Evolutionary conservation across 2,329 filamentous ascomycete genomes (phyloP), one percentile per base, ranked within the genome.

Genomic region (Cladosporium sp.): DNA sequence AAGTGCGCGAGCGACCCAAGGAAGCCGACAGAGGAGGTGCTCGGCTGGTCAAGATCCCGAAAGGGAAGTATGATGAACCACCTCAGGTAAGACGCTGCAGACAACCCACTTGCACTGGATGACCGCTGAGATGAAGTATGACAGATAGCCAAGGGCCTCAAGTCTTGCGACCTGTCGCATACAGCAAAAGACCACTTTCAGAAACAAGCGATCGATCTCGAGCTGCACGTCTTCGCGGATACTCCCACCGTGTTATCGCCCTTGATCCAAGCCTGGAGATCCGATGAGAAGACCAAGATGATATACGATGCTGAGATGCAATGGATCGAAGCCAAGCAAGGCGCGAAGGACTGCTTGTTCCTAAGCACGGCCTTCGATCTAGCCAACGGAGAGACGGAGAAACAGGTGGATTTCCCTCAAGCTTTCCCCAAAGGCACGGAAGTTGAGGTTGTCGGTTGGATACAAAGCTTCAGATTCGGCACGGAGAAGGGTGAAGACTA

Each of bases 381-480:
- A 15, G 42, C 24, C 12, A 51, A 44, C 15, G 48, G 48, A 8
- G 48, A 51, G 12, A 44, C 32, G 19, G 48, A 51, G 41, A 51
- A 51, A 32, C 12, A 40, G 11, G 42, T 51, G 20, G n/a, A 51
- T 18, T 51, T 43, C 19, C 29, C 40, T 6, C 17, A 51, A 34
- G 42, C 40, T 4, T 51, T 51, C 15, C 41, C 48, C n/a, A 51
- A 51, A 32, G 48, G 42, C 11, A 37, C 48, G 11, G 40, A 51
- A 4, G 41, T 51, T 5, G 39, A 51, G n/a, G 48, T 51, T 5
- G 34, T 44, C 7, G 48, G 52, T 32, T 54, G 50, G 54, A 50
- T 53, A 22, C 51, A 56, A 38, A 47, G 51, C 39, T 56, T 53
- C 38, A 44, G 52, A 38, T 47, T 54, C 30, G 43, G 34, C 6